phyloP scores from a whole-genome alignment of 345 rosid genomes.

The Lenwebbia sp. region DNA sequence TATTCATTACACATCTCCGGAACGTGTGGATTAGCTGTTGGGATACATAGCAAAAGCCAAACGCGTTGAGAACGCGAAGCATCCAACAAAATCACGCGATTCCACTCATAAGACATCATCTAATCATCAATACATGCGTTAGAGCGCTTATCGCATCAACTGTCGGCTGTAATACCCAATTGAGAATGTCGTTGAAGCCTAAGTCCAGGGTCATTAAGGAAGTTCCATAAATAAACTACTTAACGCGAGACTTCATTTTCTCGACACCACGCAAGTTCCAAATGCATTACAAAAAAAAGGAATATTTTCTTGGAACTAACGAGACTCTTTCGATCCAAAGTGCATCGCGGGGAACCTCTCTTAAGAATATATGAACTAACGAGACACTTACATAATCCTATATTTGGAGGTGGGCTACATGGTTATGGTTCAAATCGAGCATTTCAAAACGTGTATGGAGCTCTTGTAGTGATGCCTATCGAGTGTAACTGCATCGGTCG shows the following conservation, averaged over 20 bases:
- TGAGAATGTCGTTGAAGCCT: background rate
- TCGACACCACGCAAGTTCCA: background rate
- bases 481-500: too few relatives aligned
- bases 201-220: background rate
- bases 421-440: too few relatives aligned
- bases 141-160: background rate
- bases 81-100: background rate
- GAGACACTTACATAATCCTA: too few relatives aligned
- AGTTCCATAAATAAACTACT: background rate
- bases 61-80: background rate
- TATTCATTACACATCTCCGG: too few relatives aligned
- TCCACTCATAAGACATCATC: background rate
- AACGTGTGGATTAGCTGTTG: too few relatives aligned
- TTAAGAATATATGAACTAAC: too few relatives aligned
- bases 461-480: too few relatives aligned
- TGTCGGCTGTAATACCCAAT: background rate
- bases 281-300: background rate
- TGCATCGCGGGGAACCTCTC: background rate
- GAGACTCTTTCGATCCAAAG: background rate
- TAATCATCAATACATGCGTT: background rate
- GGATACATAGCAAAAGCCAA: too few relatives aligned
- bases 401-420: too few relatives aligned
- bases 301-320: rapidly evolving
- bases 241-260: background rate
- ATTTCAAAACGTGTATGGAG: too few relatives aligned